Conservation (phyloP, 148 eudicot species). For the Rheum nobile region DNA sequence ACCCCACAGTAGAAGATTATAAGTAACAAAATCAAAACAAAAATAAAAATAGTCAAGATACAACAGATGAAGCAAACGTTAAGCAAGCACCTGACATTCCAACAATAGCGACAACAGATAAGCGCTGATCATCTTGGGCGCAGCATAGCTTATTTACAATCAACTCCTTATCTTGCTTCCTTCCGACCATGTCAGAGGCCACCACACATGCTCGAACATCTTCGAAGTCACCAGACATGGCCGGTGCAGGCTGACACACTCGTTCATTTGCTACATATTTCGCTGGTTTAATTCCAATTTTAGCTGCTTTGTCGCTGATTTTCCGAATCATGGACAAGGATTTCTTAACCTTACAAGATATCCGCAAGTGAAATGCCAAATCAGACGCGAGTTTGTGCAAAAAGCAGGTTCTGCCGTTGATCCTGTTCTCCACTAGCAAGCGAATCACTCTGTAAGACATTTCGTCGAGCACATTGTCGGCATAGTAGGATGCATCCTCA, state of each 20-base stretch:
- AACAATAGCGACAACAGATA: neutral
- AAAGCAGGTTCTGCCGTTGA: neutral
- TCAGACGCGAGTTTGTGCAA: neutral
- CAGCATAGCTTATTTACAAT: neutral
- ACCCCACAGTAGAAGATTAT: neutral
- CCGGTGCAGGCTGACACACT: too few species aligned
- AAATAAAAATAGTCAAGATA: neutral
- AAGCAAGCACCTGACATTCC: neutral
- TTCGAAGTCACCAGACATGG: neutral
- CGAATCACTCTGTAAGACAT: neutral
- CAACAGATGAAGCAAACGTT: neutral
- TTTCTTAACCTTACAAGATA: neutral
- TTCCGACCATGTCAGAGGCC: neutral
- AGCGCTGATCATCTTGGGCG: neutral
- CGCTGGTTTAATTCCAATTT: neutral
- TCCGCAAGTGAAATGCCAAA: neutral
- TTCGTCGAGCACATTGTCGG: neutral
- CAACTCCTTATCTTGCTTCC: neutral
- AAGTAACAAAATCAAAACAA: neutral
- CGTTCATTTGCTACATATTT: neutral
- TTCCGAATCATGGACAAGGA: neutral
- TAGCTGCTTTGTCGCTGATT: neutral
- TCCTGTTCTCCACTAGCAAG: neutral
- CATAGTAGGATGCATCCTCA: neutral
- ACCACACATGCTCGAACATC: neutral